Conservation (phyloP, 768 basidiomycete species). For the Termitomyces sp. region DNA sequence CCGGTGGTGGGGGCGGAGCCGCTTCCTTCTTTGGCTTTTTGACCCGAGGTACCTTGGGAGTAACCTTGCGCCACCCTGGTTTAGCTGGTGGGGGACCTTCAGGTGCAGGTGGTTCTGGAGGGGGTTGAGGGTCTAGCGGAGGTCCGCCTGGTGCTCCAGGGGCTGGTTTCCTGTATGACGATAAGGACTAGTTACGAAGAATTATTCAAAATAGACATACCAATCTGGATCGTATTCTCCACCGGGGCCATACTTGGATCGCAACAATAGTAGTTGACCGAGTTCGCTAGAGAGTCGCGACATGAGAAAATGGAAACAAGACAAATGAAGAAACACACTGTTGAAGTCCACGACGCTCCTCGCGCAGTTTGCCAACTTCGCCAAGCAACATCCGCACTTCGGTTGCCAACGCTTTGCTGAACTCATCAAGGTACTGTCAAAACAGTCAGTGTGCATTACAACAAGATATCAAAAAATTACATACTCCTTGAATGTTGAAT, state of each 20-base stretch:
- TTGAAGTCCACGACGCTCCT: conserved; percentile 75
- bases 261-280: conserved; percentile 66
- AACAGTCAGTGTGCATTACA: neutral
- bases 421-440: conserved; percentile 78
- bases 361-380: conserved; percentile 81
- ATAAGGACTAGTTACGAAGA: conserved; percentile 4
- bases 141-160: conserved; percentile 43
- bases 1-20: conserved; percentile 31
- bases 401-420: conserved; percentile 78
- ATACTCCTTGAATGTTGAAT: conserved; percentile 81
- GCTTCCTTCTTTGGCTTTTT: conserved; percentile 48
- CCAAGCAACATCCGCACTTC: conserved; percentile 82
- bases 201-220: conserved; percentile 31
- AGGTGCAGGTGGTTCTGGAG: conserved; percentile 32
- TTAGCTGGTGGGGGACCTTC: conserved; percentile 42
- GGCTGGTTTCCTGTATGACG: conserved; percentile 40
- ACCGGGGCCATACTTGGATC: conserved; percentile 78
- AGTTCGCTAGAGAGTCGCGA: conserved; percentile 56
- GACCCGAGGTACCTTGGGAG: conserved; percentile 31
- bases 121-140: conserved; percentile 31
- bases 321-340: conserved; percentile 49
- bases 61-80: conserved; percentile 65
- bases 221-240: conserved; percentile 87
- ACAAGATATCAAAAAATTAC: conserved; percentile 19
- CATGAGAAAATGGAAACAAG: neutral